Evolutionary conservation across 2,329 filamentous ascomycete genomes (phyloP), one percentile per base, ranked within the genome.

Genomic region (Neodidymelliopsis sp.): DNA sequence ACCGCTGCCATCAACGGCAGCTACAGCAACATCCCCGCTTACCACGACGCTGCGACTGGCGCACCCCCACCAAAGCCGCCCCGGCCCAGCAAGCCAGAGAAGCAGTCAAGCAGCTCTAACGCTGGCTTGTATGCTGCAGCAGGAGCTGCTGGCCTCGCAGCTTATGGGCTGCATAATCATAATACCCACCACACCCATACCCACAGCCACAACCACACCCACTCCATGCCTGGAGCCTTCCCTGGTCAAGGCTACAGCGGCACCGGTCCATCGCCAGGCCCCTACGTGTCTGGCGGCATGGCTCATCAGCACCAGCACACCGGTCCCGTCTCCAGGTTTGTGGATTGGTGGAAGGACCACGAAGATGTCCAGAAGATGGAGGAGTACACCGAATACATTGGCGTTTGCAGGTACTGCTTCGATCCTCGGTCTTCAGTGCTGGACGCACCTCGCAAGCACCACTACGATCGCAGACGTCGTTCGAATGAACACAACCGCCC

Each of bases 341-440:
- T 83, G 28, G 81, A 83, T 60, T 87, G 80, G 75, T 86, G 81
- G 81, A 84, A 78, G 63, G 84, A 83, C 53, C 78, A 83, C 1
- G 83, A 87, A 54, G 84, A 84, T n/a, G 83, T 87, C 1, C 79
- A 78, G 13, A 81, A 81, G 63, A 87, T 85, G 73, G 84, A 87
- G 67, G 84, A 86, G 63, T 87, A 87, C 60, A 86, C 84, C 1
- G 83, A 87, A 68, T 81, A 82, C 50, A 86, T 86, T 58, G 84
- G 84, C 16, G 81, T 87, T 2, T 87, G 84, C 72, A 84, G 80
- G 54, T 75, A 84, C 58, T 87, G 84, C 65, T 87, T 87, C 60
- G 83, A 86, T 51, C 84, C 84, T 6, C 76, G 79, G 7, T 81
- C 80, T 12, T 79, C 76, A 3, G 77, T 81, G 3, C 66, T 72